A percentile compares a stretch with the other conserved stretches of the same genome.
These are phyloP conservation scores for Mycena venus DNA, from an alignment of 768 basidiomycete species.

Conservation along the genomic window DNA sequence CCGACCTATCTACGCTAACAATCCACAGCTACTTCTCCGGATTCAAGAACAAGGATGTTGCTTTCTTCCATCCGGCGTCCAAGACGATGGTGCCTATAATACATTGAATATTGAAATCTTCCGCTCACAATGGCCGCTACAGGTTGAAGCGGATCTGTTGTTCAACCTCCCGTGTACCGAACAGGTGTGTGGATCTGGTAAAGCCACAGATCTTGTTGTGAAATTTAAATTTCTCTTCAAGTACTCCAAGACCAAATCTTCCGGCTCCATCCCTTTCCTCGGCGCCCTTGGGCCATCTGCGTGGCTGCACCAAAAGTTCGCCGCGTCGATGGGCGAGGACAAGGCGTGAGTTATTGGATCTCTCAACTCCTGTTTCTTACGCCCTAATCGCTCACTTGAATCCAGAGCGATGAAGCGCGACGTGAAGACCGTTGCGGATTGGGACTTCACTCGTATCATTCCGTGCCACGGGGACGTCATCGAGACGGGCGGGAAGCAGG, in stretches of 20 bases:
- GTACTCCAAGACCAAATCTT: conserved; percentile 57
- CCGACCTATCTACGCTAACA: neutral
- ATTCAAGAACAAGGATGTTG: conserved; percentile 83
- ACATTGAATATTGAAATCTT: neutral
- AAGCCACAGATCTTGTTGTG: neutral
- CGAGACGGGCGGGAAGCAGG: conserved; percentile 61
- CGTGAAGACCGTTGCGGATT: conserved; percentile 72
- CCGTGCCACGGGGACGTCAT: conserved; percentile 79
- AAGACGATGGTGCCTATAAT: conserved; percentile 68
- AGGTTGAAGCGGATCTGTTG: conserved; percentile 79
- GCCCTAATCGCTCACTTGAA: neutral
- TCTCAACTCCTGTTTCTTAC: neutral
- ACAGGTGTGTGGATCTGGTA: conserved; percentile 59
- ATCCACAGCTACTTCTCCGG: conserved; percentile 75
- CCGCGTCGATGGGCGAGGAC: conserved; percentile 43
- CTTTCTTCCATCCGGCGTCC: conserved; percentile 81
- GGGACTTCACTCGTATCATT: conserved; percentile 84
- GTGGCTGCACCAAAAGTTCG: conserved; percentile 47
- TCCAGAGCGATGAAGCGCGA: conserved; percentile 71
- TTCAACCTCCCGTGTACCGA: conserved; percentile 87
- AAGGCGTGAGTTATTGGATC: conserved; percentile 50
- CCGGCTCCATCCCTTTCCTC: conserved; percentile 40
- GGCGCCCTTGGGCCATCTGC: conserved; percentile 45
- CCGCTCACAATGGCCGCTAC: neutral
- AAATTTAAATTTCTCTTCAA: conserved; percentile 24